phyloP scores from a whole-genome alignment of 2,329 filamentous ascomycete genomes.

The Aureobasidium sp. region DNA sequence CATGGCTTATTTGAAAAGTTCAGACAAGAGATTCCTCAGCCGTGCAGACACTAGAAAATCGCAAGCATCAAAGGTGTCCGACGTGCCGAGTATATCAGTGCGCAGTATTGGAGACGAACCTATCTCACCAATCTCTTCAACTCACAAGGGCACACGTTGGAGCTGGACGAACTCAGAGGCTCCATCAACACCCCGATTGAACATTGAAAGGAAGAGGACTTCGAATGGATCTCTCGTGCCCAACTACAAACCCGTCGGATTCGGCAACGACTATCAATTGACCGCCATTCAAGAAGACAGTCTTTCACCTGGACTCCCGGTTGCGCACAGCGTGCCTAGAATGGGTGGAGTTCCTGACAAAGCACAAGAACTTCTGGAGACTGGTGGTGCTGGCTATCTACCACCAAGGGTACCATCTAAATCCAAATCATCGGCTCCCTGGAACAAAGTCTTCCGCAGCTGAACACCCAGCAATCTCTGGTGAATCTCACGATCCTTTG shows the following conservation, averaged over 20 bases:
- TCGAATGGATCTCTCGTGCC: slow-evolving; percentile 7
- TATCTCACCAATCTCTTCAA: neutral
- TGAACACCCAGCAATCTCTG: neutral
- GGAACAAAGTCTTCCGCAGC: slow-evolving; percentile 3
- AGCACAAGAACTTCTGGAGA: slow-evolving; percentile 6
- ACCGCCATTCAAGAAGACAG: slow-evolving; percentile 5
- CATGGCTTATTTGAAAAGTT: slow-evolving; percentile 10
- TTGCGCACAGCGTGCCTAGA: neutral
- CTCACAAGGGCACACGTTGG: slow-evolving; percentile 19
- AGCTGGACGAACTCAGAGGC: slow-evolving; percentile 27
- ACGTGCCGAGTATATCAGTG: slow-evolving; percentile 11
- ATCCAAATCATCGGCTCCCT: neutral
- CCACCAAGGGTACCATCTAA: slow-evolving; percentile 6
- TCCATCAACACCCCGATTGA: slow-evolving; percentile 24
- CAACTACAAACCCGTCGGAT: slow-evolving; percentile 9
- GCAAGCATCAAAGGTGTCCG: neutral
- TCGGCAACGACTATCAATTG: slow-evolving; percentile 1
- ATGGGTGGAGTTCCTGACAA: neutral
- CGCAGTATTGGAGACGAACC: slow-evolving; percentile 12
- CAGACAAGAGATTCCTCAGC: slow-evolving; percentile 8
- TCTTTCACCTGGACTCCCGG: neutral
- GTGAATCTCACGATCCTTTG: neutral
- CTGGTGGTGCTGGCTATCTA: slow-evolving; percentile 5
- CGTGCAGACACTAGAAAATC: neutral
- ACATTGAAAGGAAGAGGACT: slow-evolving; percentile 11